Conservation (phyloP, 164 flowering plant genomes). For the Paratinospora sagittata region DNA sequence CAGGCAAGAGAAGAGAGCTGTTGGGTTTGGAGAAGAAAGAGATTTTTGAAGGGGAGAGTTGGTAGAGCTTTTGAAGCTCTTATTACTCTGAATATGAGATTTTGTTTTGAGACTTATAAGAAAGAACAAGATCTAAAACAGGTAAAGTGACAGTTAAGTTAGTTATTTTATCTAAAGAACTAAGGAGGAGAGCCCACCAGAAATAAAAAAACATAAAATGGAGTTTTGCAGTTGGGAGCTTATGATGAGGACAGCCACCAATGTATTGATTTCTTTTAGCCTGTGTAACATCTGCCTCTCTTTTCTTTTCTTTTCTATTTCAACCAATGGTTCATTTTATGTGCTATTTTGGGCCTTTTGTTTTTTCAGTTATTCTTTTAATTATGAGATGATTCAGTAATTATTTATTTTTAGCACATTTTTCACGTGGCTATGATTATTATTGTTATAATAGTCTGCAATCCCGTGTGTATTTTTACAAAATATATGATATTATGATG, state of each 20-base stretch:
- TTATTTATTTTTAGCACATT: no score
- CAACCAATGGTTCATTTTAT: background rate
- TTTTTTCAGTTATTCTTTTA: no score
- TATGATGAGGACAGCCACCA: background rate
- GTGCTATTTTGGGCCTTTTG: background rate
- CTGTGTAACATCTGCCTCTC: background rate
- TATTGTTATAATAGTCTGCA: no score
- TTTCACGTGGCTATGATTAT: no score
- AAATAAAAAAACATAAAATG: background rate
- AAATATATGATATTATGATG: no score
- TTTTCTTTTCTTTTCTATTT: background rate
- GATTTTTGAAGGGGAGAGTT: background rate
- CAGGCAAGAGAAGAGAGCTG: background rate
- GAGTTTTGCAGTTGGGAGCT: background rate
- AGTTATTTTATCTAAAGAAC: background rate
- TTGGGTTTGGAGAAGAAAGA: background rate
- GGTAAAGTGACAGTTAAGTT: constrained; percentile 10
- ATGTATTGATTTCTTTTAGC: background rate
- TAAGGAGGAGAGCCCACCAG: constrained; percentile 14
- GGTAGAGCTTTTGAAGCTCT: background rate
- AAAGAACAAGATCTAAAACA: background rate
- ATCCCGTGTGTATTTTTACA: no score
- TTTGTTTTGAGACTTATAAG: constrained; percentile 9
- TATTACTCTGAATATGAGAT: constrained; percentile 1
- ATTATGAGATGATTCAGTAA: no score